phyloP scores from a whole-genome alignment of 345 rosid species.

The Diplotaxis tenuifolia region DNA sequence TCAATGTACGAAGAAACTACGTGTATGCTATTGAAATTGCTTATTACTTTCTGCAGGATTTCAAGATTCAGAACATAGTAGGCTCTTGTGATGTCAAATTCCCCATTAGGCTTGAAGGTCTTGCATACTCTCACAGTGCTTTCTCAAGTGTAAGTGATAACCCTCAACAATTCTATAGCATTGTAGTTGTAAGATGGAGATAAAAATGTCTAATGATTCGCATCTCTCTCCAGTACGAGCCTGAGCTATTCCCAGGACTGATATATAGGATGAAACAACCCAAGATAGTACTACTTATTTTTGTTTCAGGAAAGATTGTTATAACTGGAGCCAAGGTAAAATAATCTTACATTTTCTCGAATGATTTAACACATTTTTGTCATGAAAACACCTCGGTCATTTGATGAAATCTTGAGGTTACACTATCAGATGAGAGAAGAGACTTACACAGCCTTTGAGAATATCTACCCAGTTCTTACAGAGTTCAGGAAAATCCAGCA shows the following conservation, averaged over 20 bases:
- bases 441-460: constrained; percentile 78
- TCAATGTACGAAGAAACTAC: background rate
- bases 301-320: constrained; percentile 89
- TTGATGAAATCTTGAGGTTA: constrained; percentile 10
- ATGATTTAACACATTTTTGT: background rate
- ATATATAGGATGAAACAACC: constrained; percentile 93
- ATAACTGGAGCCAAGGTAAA: constrained; percentile 94
- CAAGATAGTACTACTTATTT: constrained; percentile 79
- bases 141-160: constrained; percentile 69
- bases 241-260: constrained; percentile 86
- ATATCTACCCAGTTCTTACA: constrained; percentile 80
- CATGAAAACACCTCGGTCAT: background rate
- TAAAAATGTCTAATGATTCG: constrained; percentile 21
- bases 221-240: constrained; percentile 66
- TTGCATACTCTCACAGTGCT: constrained; percentile 84
- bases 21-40: background rate
- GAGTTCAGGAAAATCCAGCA: constrained; percentile 52
- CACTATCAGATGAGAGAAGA: constrained; percentile 66
- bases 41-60: constrained; percentile 49
- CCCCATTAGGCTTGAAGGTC: constrained; percentile 80
- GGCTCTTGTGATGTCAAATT: constrained; percentile 86
- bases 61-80: constrained; percentile 87
- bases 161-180: constrained; percentile 5
- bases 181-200: constrained; percentile 12
- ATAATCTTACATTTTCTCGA: background rate